Percentiles rank a stretch among this genome's conserved stretches.
Conservation (phyloP, 345 rosid genomes). For the Erucastrum elatum region DNA sequence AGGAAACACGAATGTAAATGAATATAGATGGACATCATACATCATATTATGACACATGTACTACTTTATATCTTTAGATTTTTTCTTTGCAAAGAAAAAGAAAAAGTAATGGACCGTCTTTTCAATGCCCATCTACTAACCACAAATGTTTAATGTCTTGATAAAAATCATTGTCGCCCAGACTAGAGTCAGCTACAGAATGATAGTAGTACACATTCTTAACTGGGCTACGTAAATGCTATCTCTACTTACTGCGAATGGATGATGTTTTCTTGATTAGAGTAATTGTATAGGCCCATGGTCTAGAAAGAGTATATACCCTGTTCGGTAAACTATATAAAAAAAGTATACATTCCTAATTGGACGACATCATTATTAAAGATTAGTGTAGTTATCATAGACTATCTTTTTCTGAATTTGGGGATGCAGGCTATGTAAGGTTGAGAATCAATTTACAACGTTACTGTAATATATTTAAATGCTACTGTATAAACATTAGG, state of each 20-base stretch:
- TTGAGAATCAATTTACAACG: neutral
- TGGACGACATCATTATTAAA: neutral
- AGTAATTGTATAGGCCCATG: neutral
- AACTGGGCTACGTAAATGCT: neutral
- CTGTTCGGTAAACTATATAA: neutral
- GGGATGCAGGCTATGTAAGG: too few relatives aligned
- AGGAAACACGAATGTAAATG: constrained; percentile 4
- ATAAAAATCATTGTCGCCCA: neutral
- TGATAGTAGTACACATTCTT: neutral
- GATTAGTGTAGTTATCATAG: neutral
- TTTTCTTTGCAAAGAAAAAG: neutral
- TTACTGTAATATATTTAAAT: neutral
- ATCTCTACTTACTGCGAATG: neutral
- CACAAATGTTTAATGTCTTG: constrained; percentile 2
- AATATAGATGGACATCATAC: constrained; percentile 7
- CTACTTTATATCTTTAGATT: neutral
- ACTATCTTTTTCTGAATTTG: neutral
- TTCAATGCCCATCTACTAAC: constrained; percentile 24
- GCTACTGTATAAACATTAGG: neutral
- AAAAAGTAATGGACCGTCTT: neutral
- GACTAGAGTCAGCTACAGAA: neutral
- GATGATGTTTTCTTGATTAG: too few relatives aligned
- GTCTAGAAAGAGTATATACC: neutral
- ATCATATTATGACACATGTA: constrained; percentile 1
- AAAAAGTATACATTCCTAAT: neutral